Base-by-base conservation (phyloP, 2,329 filamentous ascomycete species). In the Mollisia scopiformis region DNA sequence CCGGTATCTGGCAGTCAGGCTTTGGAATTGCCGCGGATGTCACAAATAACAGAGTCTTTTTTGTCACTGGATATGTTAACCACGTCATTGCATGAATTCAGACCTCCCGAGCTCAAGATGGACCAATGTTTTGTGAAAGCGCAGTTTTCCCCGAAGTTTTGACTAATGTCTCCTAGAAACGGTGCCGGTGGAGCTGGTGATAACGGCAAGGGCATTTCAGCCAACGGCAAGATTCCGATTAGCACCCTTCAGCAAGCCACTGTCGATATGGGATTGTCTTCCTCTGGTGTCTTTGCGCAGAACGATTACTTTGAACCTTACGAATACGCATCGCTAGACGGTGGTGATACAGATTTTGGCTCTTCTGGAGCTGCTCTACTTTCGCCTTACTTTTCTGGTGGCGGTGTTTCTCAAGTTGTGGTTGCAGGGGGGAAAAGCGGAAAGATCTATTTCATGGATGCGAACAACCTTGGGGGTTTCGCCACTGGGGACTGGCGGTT, bases 1-100 rank as follows among this genome's bases (percentile, higher is more conserved):
- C 58, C 28, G 58, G 52, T 31, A 60, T 60, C 46, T 56, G 58
- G 58, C 43, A 52, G 21, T 25, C 27, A 13, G 58, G 58, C 10
- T 50, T 60, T 33, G 58, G 58, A 33, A 31, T 56, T n/a, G 58
- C 35, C 8, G 53, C 53, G 8, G 58, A 60, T 25, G 37, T 25
- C 19, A 41, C 27, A 10, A 43, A 28, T n/a, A 60, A 55, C 28
- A 19, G 58, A 10, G 46, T 60, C 19, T 60, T 57, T 31, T 54
- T 61, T 14, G 59, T 61, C 30, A 61, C 59, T 27, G 59, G 55
- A n/a, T n/a, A n/a, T n/a, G n/a, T n/a, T n/a, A n/a, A n/a, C n/a
- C n/a, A n/a, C n/a, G n/a, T n/a, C n/a, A n/a, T n/a, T n/a, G n/a
- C n/a, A n/a, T n/a, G n/a, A n/a, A n/a, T n/a, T n/a, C n/a, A n/a